These are phyloP conservation scores for Penicillium atrosanguineum DNA, from an alignment of 495 filamentous ascomycete species.

Conservation along the genomic window DNA sequence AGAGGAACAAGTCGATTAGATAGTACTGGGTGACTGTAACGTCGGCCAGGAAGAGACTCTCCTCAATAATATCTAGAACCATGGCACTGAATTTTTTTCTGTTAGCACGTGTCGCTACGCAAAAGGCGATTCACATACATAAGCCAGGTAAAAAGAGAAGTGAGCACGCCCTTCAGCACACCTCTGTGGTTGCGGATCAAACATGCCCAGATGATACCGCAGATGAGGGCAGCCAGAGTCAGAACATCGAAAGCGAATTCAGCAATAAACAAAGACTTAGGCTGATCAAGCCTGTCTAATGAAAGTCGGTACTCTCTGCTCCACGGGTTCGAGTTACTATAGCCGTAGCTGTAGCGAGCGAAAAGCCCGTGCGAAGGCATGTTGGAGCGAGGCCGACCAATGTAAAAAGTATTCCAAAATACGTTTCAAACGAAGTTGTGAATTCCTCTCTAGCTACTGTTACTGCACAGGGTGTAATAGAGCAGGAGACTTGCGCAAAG, in stretches of 20 bases:
- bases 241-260: constrained; percentile 21
- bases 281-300: background rate
- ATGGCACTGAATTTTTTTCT: background rate
- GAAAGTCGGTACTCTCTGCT: constrained; percentile 1
- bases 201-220: constrained; percentile 23
- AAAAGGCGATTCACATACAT: constrained; percentile 4
- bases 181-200: constrained; percentile 13
- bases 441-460: no score
- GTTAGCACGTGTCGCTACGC: background rate
- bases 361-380: constrained; percentile 13
- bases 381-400: background rate
- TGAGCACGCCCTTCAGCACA: constrained; percentile 8
- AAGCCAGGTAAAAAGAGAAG: constrained; percentile 10
- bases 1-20: constrained; percentile 20
- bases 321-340: constrained; percentile 8
- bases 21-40: constrained; percentile 21
- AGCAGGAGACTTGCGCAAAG: background rate
- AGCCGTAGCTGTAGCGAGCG: constrained; percentile 1
- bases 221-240: constrained; percentile 13
- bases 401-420: background rate
- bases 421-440: background rate
- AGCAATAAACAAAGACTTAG: constrained; percentile 5
- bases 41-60: constrained; percentile 16
- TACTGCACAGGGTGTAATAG: background rate
- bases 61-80: constrained; percentile 4